phyloP scores from a whole-genome alignment of 1,284 basidiomycete genomes.

The Coniophora puteana region DNA sequence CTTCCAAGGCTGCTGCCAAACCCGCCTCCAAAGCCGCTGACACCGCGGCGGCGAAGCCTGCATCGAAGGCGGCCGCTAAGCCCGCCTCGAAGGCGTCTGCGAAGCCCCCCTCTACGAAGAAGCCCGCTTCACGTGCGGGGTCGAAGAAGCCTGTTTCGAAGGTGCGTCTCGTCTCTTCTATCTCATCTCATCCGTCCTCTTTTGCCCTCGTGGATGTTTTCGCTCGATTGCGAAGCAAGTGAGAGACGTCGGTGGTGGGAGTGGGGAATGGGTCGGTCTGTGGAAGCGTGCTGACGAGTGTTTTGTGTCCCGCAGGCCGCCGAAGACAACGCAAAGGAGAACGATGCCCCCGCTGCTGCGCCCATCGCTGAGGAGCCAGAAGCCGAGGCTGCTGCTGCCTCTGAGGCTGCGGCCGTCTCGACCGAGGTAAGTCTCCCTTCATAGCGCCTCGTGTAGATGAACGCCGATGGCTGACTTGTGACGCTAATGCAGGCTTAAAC shows the following conservation, averaged over 20 bases:
- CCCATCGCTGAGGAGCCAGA: constrained; percentile 55
- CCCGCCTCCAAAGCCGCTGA: constrained; percentile 16
- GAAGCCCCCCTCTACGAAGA: constrained; percentile 38
- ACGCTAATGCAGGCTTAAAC: neutral
- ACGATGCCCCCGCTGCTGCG: constrained; percentile 34
- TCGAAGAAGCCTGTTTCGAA: constrained; percentile 39
- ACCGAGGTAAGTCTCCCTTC: constrained; percentile 15
- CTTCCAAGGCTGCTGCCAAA: constrained; percentile 24
- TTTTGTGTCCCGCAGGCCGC: no score
- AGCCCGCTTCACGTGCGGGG: constrained; percentile 40
- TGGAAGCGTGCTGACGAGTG: constrained; percentile 7
- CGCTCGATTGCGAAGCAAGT: constrained; percentile 2
- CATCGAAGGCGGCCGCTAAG: constrained; percentile 27
- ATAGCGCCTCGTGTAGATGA: neutral
- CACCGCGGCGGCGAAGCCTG: constrained; percentile 29
- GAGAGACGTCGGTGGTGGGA: no score
- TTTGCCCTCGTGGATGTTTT: constrained; percentile 14
- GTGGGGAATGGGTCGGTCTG: no score
- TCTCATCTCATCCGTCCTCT: constrained; percentile 4
- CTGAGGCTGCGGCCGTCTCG: constrained; percentile 20
- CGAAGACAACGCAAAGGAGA: constrained; percentile 30
- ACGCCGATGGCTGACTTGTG: neutral
- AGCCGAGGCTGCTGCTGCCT: constrained; percentile 41
- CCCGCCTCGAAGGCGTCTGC: constrained; percentile 31
- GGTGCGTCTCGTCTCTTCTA: constrained; percentile 21